These are phyloP conservation scores for Dothideomycetes sp. DNA, from an alignment of 2,329 filamentous ascomycete genomes.

Conservation along the genomic window DNA sequence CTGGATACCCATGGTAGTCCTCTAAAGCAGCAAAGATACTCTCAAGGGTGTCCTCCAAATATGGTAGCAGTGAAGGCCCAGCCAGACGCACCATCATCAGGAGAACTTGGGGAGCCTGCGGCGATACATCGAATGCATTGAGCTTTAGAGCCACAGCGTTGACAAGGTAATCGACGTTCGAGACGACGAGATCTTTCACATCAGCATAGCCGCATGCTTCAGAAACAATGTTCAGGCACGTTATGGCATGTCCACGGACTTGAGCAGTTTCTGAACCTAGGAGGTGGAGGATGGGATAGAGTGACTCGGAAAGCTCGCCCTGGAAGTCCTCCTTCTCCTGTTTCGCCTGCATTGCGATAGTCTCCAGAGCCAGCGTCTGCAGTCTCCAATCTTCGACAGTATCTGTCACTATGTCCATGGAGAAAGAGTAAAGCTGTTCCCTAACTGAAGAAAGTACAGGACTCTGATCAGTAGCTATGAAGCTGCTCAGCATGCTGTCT, in stretches of 20 bases:
- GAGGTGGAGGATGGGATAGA: slow-evolving; percentile 87
- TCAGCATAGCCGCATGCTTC: slow-evolving; percentile 60
- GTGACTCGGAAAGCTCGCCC: slow-evolving; percentile 74
- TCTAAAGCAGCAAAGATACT: slow-evolving; percentile 91
- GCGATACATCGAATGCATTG: slow-evolving; percentile 85
- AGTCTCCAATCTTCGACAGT: slow-evolving; percentile 54
- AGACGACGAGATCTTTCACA: slow-evolving; percentile 69
- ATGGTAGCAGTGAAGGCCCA: slow-evolving; percentile 70
- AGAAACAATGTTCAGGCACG: slow-evolving; percentile 72
- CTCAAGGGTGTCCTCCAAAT: slow-evolving; percentile 80
- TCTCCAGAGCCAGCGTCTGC: slow-evolving; percentile 70
- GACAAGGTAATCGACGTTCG: slow-evolving; percentile 92
- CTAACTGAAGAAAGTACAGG: slow-evolving; percentile 24
- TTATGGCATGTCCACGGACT: slow-evolving; percentile 72
- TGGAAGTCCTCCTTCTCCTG: slow-evolving; percentile 59
- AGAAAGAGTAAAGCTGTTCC: slow-evolving; percentile 59
- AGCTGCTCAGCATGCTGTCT: slow-evolving; percentile 38
- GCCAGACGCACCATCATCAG: slow-evolving; percentile 89
- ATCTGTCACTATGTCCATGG: slow-evolving; percentile 48
- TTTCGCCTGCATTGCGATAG: slow-evolving; percentile 63
- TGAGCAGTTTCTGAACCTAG: slow-evolving; percentile 59
- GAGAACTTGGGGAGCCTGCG: slow-evolving; percentile 80
- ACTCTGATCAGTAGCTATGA: slow-evolving; percentile 6
- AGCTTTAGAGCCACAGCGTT: slow-evolving; percentile 83
- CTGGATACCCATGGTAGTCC: slow-evolving; percentile 84